phyloP scores from a whole-genome alignment of 2,329 filamentous ascomycete species.

The Pyrenophora graminea region DNA sequence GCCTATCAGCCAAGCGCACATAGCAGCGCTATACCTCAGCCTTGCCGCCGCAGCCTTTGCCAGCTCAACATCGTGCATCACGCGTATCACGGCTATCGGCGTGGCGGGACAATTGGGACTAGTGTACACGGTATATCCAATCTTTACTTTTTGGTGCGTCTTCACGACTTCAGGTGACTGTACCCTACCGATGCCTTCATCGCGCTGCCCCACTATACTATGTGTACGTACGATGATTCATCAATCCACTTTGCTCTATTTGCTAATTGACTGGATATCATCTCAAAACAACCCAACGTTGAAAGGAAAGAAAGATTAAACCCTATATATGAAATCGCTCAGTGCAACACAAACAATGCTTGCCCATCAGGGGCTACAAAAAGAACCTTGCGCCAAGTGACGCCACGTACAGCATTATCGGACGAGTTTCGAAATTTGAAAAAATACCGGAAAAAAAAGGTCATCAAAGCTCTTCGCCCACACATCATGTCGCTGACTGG shows the following conservation, averaged over 20 bases:
- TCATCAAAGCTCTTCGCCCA: no score
- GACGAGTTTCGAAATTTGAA: no score
- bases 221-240: neutral
- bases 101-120: neutral
- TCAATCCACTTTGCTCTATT: conserved; percentile 3
- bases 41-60: conserved; percentile 11
- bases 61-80: conserved; percentile 11
- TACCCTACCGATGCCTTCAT: conserved; percentile 1
- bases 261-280: conserved; percentile 4
- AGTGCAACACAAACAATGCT: neutral
- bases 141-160: conserved; percentile 1
- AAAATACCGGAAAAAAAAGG: neutral
- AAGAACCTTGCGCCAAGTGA: no score
- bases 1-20: conserved; percentile 26
- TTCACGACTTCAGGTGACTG: neutral
- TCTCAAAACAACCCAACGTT: neutral
- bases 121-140: neutral
- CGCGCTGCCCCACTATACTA: neutral
- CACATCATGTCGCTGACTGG: no score
- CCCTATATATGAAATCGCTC: neutral
- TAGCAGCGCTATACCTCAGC: conserved; percentile 13
- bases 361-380: neutral
- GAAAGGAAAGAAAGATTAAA: neutral
- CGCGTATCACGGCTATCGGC: neutral
- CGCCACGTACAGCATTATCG: neutral